phyloP scores from a whole-genome alignment of 2,329 filamentous ascomycete genomes.

The Ascochyta rabiei region DNA sequence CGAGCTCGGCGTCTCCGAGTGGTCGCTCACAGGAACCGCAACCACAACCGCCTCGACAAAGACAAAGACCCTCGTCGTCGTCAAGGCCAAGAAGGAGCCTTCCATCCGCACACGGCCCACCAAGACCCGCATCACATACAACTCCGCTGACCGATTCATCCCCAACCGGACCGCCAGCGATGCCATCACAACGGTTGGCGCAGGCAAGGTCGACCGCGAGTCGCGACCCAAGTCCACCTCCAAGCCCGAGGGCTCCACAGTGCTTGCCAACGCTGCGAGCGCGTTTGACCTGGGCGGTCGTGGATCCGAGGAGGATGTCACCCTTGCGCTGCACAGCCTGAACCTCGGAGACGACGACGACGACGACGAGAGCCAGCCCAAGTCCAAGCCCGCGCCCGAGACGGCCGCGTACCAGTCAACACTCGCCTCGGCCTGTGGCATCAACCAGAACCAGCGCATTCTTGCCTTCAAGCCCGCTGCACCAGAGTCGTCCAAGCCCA shows the following conservation, averaged over 20 bases:
- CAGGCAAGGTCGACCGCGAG: conserved; percentile 75
- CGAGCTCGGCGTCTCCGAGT: conserved; percentile 91
- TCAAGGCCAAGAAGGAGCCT: conserved; percentile 47
- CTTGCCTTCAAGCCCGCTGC: conserved; percentile 97
- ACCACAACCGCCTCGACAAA: conserved; percentile 59
- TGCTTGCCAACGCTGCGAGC: conserved; percentile 75
- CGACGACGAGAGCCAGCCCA: conserved; percentile 65
- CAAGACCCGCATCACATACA: conserved; percentile 57
- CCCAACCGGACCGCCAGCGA: conserved; percentile 92
- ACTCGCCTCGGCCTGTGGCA: conserved; percentile 86
- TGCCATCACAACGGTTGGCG: conserved; percentile 79
- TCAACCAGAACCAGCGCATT: conserved; percentile 92
- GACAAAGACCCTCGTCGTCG: conserved; percentile 57
- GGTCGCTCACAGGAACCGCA: conserved; percentile 85
- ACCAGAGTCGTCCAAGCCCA: conserved; percentile 98
- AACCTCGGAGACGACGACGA: conserved; percentile 77
- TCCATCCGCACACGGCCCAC: conserved; percentile 41
- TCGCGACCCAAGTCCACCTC: conserved; percentile 71
- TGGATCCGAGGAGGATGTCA: conserved; percentile 72
- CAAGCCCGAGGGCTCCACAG: conserved; percentile 71
- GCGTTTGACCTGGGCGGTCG: conserved; percentile 68
- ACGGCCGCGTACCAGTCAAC: conserved; percentile 91
- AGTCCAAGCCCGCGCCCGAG: conserved; percentile 82
- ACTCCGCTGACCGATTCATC: conserved; percentile 90
- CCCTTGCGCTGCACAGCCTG: conserved; percentile 76